A percentile compares a stretch with the other conserved stretches of the same genome.
These are phyloP conservation scores for Alternaria gansuensis DNA, from an alignment of 2,329 filamentous ascomycete genomes.

Conservation along the genomic window DNA sequence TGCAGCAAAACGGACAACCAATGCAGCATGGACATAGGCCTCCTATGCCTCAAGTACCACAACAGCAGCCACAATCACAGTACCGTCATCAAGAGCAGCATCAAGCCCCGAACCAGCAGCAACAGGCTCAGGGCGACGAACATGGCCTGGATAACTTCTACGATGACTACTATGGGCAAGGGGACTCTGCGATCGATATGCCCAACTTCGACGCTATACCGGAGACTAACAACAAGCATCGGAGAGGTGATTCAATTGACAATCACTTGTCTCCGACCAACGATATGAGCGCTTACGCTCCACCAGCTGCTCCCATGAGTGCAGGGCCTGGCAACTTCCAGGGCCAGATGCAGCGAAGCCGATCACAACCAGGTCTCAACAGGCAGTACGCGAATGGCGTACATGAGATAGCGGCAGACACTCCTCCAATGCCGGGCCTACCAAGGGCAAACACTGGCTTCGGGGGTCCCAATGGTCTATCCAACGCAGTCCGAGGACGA, in stretches of 20 bases:
- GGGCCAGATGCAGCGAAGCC: constrained; percentile 63
- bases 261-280: constrained; percentile 42
- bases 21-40: constrained; percentile 42
- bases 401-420: constrained; percentile 76
- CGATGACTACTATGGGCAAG: constrained; percentile 58
- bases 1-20: constrained; percentile 33
- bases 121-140: constrained; percentile 37
- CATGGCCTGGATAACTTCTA: constrained; percentile 62
- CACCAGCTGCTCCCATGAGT: constrained; percentile 19
- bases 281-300: constrained; percentile 20
- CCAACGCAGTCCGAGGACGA: constrained; percentile 41
- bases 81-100: constrained; percentile 33
- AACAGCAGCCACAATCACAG: constrained; percentile 31
- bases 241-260: constrained; percentile 52
- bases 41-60: constrained; percentile 39
- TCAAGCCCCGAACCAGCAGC: constrained; percentile 32
- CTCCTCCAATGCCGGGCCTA: constrained; percentile 59
- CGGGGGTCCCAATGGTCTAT: constrained; percentile 33
- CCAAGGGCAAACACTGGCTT: constrained; percentile 59
- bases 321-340: constrained; percentile 35
- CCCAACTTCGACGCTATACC: constrained; percentile 69
- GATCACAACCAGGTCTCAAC: constrained; percentile 71
- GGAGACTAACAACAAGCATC: constrained; percentile 42
- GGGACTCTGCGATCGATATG: constrained; percentile 64
- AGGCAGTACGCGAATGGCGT: constrained; percentile 54